Evolutionary conservation across 257 asterid species (phyloP).

Genomic region (Penstemon barbatus): DNA sequence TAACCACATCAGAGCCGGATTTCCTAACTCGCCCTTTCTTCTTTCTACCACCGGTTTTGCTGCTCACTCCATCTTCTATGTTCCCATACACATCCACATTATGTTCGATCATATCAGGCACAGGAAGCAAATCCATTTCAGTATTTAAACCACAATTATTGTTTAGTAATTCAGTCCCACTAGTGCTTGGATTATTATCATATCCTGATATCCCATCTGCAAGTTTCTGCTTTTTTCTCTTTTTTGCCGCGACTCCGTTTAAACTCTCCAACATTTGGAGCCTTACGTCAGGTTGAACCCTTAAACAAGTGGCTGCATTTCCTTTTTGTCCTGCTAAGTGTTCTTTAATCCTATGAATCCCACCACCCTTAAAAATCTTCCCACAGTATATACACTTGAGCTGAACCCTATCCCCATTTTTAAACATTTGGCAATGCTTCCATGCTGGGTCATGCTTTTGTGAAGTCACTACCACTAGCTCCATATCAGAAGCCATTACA

Average conservation of each 20-base stretch:
- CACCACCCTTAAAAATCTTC: slow-evolving; percentile 88
- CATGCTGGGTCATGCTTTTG: slow-evolving; percentile 95
- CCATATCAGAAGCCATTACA: slow-evolving; percentile 62
- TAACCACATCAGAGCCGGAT: slow-evolving; percentile 36
- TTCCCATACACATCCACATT: slow-evolving; percentile 39
- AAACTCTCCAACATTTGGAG: slow-evolving; percentile 78
- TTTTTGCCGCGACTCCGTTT: slow-evolving; percentile 65
- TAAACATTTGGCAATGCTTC: slow-evolving; percentile 89
- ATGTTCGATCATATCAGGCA: slow-evolving; percentile 57
- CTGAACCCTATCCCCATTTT: slow-evolving; percentile 74
- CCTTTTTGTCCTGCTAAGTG: slow-evolving; percentile 94
- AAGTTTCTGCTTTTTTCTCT: slow-evolving; percentile 71
- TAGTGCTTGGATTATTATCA: slow-evolving; percentile 36
- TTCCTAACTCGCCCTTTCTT: slow-evolving; percentile 75
- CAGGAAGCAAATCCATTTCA: slow-evolving; percentile 61
- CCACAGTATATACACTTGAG: slow-evolving; percentile 87
- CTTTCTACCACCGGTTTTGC: slow-evolving; percentile 51
- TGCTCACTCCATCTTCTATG: slow-evolving; percentile 48
- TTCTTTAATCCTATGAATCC: slow-evolving; percentile 92
- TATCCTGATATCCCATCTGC: slow-evolving; percentile 51
- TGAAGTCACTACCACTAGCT: slow-evolving; percentile 70
- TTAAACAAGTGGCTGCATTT: slow-evolving; percentile 83
- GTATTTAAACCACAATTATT: slow-evolving; percentile 48
- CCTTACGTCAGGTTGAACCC: slow-evolving; percentile 79
- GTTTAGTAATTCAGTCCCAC: slow-evolving; percentile 40